Evolutionary conservation across 768 basidiomycete genomes (phyloP).

Genomic region (Hypholoma sublateritium): DNA sequence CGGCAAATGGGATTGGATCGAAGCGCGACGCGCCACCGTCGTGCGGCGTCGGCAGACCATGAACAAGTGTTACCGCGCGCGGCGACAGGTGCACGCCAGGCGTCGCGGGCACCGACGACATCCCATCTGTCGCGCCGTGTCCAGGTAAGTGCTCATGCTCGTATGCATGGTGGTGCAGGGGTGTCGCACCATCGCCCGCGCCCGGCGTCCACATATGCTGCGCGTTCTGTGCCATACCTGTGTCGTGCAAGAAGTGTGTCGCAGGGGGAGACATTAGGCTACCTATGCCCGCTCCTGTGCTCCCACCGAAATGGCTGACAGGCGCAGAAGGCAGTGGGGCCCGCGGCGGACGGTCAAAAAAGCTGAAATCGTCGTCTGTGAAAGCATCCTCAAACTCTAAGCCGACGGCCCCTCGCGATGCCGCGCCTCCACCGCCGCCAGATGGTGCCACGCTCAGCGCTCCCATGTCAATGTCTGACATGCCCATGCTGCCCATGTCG

Average conservation of each 20-base stretch:
- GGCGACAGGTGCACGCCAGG: conserved; percentile 39
- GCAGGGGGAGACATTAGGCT: neutral
- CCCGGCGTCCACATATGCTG: conserved; percentile 25
- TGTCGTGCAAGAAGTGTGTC: neutral
- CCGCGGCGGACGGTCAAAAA: conserved; percentile 63
- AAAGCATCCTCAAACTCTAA: conserved; percentile 63
- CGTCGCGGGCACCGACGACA: conserved; percentile 44
- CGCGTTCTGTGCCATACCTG: conserved; percentile 2
- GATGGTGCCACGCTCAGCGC: conserved; percentile 26
- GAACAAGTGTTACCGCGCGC: conserved; percentile 29
- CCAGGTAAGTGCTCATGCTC: conserved; percentile 41
- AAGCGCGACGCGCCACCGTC: conserved; percentile 36
- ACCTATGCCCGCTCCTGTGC: neutral
- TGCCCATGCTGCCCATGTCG: conserved; percentile 33
- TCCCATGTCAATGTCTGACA: conserved; percentile 24
- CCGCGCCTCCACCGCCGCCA: neutral
- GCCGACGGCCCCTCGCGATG: conserved; percentile 26
- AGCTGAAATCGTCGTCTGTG: conserved; percentile 88
- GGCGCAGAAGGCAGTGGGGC: conserved; percentile 3
- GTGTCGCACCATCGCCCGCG: conserved; percentile 30
- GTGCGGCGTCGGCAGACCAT: neutral
- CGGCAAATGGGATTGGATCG: conserved; percentile 75
- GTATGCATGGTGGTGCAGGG: conserved; percentile 4
- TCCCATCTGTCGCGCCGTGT: conserved; percentile 39
- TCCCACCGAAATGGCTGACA: neutral